A percentile compares a stretch with the other conserved stretches of the same genome.
Conservation (phyloP, 345 rosid species). For the Litchi chinensis region DNA sequence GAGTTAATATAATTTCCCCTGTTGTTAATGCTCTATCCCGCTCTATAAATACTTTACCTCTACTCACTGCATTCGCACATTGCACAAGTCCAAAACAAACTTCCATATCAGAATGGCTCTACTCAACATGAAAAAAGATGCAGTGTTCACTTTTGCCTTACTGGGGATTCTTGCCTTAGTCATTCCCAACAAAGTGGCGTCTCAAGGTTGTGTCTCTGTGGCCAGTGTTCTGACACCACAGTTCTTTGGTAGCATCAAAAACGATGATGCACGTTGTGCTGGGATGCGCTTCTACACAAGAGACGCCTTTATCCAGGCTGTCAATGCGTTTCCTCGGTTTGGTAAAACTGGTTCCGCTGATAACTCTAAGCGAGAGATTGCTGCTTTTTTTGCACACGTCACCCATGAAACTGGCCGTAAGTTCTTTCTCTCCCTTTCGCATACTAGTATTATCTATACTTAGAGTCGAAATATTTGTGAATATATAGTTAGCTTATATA, state of each 20-base stretch:
- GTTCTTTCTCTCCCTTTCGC: background rate
- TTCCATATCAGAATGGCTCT: conserved; percentile 10
- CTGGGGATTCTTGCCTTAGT: background rate
- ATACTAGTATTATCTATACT: too few species aligned
- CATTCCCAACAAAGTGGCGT: background rate
- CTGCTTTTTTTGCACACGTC: conserved; percentile 53
- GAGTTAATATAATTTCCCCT: too few species aligned
- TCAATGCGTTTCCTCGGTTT: conserved; percentile 29
- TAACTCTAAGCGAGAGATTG: conserved; percentile 51
- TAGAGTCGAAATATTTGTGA: too few species aligned
- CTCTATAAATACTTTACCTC: background rate
- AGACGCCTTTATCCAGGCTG: conserved; percentile 36
- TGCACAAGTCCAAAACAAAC: background rate
- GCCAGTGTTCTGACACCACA: conserved; percentile 38
- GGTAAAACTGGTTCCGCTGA: conserved; percentile 37
- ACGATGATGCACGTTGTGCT: conserved; percentile 34
- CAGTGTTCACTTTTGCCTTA: too few species aligned
- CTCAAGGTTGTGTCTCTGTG: conserved; percentile 19
- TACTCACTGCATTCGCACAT: background rate
- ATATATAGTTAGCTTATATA: background rate
- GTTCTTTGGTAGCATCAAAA: conserved; percentile 46
- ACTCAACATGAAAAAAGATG: background rate
- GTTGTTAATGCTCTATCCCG: too few species aligned
- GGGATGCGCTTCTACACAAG: conserved; percentile 50
- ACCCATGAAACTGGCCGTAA: conserved; percentile 55